Base-by-base conservation (phyloP, 169 alveolate species). In the Eimeria mitis region DNA sequence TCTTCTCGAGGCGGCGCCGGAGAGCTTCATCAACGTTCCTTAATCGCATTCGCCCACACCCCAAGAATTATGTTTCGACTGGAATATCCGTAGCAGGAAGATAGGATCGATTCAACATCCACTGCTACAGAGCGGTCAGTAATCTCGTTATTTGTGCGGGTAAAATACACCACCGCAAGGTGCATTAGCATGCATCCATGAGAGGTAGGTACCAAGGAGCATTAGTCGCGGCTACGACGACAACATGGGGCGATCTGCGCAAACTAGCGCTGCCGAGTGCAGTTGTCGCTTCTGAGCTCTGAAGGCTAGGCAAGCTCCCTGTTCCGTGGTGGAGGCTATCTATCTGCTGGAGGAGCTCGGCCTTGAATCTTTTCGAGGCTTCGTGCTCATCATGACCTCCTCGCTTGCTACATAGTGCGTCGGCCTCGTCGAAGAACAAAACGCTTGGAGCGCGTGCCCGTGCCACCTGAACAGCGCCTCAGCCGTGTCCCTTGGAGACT, bases 11-110 rank as follows among this genome's bases (percentile, higher is more conserved):
- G 96, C 99, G 98, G 96, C 99, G 98, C 71, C 99, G 97, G 37
- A 98, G 94, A 0, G 99, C 99, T 79, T 98, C 99, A 96, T 99
- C 99, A 40, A 99, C 83, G 96, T 99, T 99, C 99, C 99, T 98
- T 76, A 99, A 99, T 47, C 98, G 95, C 34, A 87, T 40, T 44
- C 54, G 5, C 61, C 25, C 37, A 61, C 94, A 87, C 2, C 56
- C 81, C 31, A 73, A 44, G 52, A 13, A 23, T 19, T 40, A 54
- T 23, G n/a, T 73, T 40, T 73, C 83, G 52, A 19, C 56, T 40
- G 54, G 54, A 73, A 73, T 16, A 40, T 52, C 83, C 54, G 19
- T 21, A 40, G 25, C 56, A 52, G 54, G 83, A 73, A 73, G 34
- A 6, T 7, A 40, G 54, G 13, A 40, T 73, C 83, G 37, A 23